Percentiles rank a stretch among this genome's conserved stretches.
These are phyloP conservation scores for Epipyxis sp. DNA, from an alignment of 108 stramenopile species.

Conservation along the genomic window DNA sequence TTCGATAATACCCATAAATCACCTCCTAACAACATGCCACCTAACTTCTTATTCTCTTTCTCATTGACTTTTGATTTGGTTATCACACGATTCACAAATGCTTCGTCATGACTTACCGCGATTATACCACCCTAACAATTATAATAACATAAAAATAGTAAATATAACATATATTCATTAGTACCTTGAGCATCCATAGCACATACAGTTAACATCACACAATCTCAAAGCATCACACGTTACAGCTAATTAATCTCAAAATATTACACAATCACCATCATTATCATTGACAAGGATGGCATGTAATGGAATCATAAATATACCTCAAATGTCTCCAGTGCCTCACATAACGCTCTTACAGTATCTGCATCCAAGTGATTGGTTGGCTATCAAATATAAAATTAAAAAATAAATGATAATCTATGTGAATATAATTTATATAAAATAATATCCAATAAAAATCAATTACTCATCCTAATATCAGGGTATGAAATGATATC, in stretches of 20 bases:
- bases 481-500: too few species aligned
- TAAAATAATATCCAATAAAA: too few species aligned
- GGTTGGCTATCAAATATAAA: slow-evolving; percentile 16
- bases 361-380: slow-evolving; percentile 25
- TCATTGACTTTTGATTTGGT: not conserved
- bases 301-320: not conserved
- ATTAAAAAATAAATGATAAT: too few species aligned
- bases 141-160: too few species aligned
- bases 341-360: slow-evolving; percentile 8
- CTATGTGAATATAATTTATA: too few species aligned
- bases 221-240: not conserved
- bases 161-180: too few species aligned
- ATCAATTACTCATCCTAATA: too few species aligned
- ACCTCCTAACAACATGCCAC: not conserved
- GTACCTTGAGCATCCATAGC: too few species aligned
- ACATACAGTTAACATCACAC: too few species aligned
- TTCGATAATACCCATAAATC: slow-evolving; percentile 16
- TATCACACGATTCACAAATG: slow-evolving; percentile 5
- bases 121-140: not conserved
- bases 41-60: not conserved
- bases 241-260: not conserved
- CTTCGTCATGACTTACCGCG: slow-evolving; percentile 11
- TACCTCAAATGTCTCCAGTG: slow-evolving; percentile 18
- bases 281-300: too few species aligned
- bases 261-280: too few species aligned